Percentiles rank a stretch among this genome's conserved stretches.
phyloP scores from a whole-genome alignment of 2,329 filamentous ascomycete genomes.

The Clarireedia sp. region DNA sequence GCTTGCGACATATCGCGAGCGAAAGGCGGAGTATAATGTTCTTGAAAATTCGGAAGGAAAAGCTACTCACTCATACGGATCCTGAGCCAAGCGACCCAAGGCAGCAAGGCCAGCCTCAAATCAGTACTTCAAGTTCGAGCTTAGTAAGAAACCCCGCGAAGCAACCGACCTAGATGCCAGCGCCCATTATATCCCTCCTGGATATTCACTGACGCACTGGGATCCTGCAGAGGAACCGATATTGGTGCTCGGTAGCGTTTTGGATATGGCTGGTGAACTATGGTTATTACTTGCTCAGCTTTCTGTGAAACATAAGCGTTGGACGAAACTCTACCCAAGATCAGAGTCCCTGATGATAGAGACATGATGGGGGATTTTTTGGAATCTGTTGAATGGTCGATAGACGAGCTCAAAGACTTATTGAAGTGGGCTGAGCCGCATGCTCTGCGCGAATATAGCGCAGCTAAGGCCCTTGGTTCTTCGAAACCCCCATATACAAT shows the following conservation, averaged over 20 bases:
- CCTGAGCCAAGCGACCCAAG: no score
- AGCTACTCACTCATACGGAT: no score
- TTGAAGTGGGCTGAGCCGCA: constrained; percentile 87
- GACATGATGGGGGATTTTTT: constrained; percentile 87
- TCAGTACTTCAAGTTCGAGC: no score
- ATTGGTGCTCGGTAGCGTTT: constrained; percentile 86
- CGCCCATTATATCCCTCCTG: constrained; percentile 68
- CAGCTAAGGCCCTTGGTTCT: no score
- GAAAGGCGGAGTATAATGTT: no score
- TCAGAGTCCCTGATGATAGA: constrained; percentile 63
- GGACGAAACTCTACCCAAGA: constrained; percentile 65
- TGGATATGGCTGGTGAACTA: constrained; percentile 88
- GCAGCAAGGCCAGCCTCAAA: no score
- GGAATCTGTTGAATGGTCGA: constrained; percentile 77
- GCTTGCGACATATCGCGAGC: no score
- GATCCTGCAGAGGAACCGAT: constrained; percentile 91
- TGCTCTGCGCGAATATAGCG: constrained; percentile 68
- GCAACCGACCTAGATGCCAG: constrained; percentile 53
- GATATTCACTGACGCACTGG: constrained; percentile 97
- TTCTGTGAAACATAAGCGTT: constrained; percentile 88
- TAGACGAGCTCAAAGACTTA: constrained; percentile 73
- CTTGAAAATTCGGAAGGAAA: no score
- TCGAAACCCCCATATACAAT: no score
- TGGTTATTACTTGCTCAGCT: constrained; percentile 94
- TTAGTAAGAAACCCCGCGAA: constrained; percentile 25